Percentiles rank a stretch among this genome's conserved stretches.
Conservation (phyloP, 2,329 filamentous ascomycete species). For the Xenoacremonium recifei region DNA sequence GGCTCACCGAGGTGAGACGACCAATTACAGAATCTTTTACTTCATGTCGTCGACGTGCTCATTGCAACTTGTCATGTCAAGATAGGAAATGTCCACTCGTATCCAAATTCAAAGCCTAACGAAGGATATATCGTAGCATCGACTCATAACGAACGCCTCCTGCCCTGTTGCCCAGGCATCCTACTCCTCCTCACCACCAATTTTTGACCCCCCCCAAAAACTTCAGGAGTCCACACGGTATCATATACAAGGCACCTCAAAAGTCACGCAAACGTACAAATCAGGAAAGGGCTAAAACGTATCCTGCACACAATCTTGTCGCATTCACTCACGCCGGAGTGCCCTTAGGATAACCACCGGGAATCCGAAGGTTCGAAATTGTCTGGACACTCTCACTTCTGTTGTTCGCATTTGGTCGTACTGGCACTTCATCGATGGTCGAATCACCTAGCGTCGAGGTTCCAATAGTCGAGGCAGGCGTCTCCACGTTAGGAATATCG, state of each 20-base stretch:
- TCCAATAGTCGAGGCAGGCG: slow-evolving; percentile 1
- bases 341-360: slow-evolving; percentile 61
- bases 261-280: slow-evolving; percentile 8
- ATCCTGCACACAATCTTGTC: slow-evolving; percentile 25
- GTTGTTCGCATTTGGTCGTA: slow-evolving; percentile 26
- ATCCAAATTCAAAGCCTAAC: slow-evolving; percentile 15
- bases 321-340: slow-evolving; percentile 47
- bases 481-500: slow-evolving; percentile 3
- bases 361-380: slow-evolving; percentile 67
- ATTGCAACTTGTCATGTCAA: no score
- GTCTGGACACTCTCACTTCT: slow-evolving; percentile 48
- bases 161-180: neutral
- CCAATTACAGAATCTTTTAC: no score
- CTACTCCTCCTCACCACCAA: neutral
- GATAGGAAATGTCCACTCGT: no score
- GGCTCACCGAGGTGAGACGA: slow-evolving; percentile 1
- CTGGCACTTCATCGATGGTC: slow-evolving; percentile 20
- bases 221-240: slow-evolving; percentile 1
- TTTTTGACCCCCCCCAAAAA: neutral
- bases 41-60: no score
- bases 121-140: slow-evolving; percentile 17
- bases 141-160: slow-evolving; percentile 20
- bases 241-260: slow-evolving; percentile 8
- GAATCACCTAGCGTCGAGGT: slow-evolving; percentile 13
- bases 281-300: slow-evolving; percentile 10